Conservation (phyloP, 148 eudicot genomes). For the Amaranthus hypochondriacus region DNA sequence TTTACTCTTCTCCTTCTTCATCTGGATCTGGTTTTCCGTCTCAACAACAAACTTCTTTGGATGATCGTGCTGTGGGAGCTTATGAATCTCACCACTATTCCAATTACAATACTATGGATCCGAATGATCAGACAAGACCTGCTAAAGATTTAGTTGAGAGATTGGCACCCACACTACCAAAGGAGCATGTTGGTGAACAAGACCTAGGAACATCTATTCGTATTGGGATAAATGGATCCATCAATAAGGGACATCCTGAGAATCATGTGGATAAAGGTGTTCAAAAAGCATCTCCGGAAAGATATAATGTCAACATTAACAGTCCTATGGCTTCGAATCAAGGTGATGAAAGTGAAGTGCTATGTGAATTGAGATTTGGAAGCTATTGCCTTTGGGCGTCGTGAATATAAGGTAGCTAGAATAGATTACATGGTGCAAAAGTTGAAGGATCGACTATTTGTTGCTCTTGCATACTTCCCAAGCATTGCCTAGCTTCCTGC, state of each 20-base stretch:
- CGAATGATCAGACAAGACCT: conserved; percentile 43
- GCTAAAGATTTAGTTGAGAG: conserved; percentile 43
- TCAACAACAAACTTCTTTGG: conserved; percentile 40
- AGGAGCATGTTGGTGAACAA: conserved; percentile 32
- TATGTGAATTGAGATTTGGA: conserved; percentile 75
- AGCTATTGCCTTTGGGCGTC: conserved; percentile 96
- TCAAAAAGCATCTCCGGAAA: conserved; percentile 24
- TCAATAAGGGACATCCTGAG: conserved; percentile 29
- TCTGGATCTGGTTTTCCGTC: conserved; percentile 32
- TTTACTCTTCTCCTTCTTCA: conserved; percentile 51
- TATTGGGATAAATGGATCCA: conserved; percentile 32
- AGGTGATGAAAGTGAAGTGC: conserved; percentile 49
- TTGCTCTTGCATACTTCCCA: conserved; percentile 96
- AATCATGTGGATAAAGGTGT: conserved; percentile 25
- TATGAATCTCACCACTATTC: conserved; percentile 21
- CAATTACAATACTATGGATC: conserved; percentile 20
- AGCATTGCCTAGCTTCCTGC: conserved; percentile 89
- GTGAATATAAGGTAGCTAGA: conserved; percentile 65
- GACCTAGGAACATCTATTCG: conserved; percentile 20
- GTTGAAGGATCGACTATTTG: conserved; percentile 83
- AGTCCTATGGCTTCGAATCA: conserved; percentile 23
- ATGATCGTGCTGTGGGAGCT: conserved; percentile 22
- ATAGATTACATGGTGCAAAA: conserved; percentile 65
- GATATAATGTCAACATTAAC: conserved; percentile 29
- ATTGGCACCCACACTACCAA: conserved; percentile 40